Evolutionary conservation across 352 stramenopile genomes (phyloP).

Genomic region (Phytophthora rubi): DNA sequence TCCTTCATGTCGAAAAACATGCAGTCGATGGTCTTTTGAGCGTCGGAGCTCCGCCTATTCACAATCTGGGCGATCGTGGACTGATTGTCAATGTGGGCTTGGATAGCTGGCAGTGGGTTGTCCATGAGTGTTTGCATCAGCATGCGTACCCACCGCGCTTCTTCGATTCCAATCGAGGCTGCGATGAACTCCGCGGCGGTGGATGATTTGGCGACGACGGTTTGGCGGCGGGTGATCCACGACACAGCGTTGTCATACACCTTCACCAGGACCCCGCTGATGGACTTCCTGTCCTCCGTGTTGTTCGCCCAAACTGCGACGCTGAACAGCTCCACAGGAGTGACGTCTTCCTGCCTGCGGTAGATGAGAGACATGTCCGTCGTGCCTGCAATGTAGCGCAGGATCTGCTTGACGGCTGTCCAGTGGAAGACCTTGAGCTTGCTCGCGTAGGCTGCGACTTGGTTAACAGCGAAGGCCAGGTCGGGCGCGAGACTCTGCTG

Average conservation of each 20-base stretch:
- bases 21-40: background rate
- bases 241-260: background rate
- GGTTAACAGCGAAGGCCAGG: constrained; percentile 4
- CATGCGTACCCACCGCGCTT: background rate
- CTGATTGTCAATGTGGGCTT: background rate
- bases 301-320: constrained; percentile 10
- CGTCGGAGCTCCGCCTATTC: background rate
- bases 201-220: background rate
- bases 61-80: background rate
- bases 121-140: background rate
- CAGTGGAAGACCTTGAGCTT: background rate
- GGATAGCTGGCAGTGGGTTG: background rate
- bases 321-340: background rate
- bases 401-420: background rate
- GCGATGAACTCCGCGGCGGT: constrained; percentile 11
- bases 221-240: background rate
- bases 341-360: background rate
- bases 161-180: background rate
- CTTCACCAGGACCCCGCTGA: background rate
- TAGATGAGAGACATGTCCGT: too few species aligned
- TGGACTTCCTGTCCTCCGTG: background rate
- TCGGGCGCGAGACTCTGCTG: constrained; percentile 7
- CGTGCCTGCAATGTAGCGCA: background rate
- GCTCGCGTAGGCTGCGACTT: background rate
- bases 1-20: background rate